Percentiles rank a stretch among this genome's conserved stretches.
Conservation (phyloP, 1,284 basidiomycete species). For the Cutaneotrichosporon dermatis region DNA sequence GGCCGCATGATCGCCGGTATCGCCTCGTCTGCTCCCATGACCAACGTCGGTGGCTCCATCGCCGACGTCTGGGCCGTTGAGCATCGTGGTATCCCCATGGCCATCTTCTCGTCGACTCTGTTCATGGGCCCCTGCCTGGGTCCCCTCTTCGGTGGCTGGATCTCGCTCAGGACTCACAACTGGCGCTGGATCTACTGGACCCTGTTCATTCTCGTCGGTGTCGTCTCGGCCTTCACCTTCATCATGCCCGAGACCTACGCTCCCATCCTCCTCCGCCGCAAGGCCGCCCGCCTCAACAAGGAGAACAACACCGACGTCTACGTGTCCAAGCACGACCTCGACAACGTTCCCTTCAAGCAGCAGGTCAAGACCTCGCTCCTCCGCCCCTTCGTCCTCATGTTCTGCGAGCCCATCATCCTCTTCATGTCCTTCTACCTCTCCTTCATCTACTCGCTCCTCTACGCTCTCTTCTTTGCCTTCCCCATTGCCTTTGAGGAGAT, state of each 20-base stretch:
- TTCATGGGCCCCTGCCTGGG: conserved; percentile 50
- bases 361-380: conserved; percentile 45
- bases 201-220: conserved; percentile 43
- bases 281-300: conserved; percentile 44
- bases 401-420: conserved; percentile 50
- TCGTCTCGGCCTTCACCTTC: conserved; percentile 35
- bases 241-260: conserved; percentile 48
- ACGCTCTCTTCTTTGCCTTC: conserved; percentile 46
- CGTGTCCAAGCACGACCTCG: conserved; percentile 42
- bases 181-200: conserved; percentile 54
- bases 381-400: conserved; percentile 48
- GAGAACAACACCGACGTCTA: conserved; percentile 43
- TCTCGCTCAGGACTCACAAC: conserved; percentile 31
- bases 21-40: conserved; percentile 51
- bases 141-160: conserved; percentile 48
- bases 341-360: conserved; percentile 33
- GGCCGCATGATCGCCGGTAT: conserved; percentile 51
- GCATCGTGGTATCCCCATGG: conserved; percentile 50
- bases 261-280: conserved; percentile 42
- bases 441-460: conserved; percentile 50
- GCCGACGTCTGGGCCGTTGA: conserved; percentile 50
- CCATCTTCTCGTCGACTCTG: conserved; percentile 46
- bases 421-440: conserved; percentile 51
- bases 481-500: conserved; percentile 45
- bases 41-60: conserved; percentile 52